Base-by-base conservation (phyloP, 202 grass and related monocot genomes). In the Dendrocalamus latiflorus region DNA sequence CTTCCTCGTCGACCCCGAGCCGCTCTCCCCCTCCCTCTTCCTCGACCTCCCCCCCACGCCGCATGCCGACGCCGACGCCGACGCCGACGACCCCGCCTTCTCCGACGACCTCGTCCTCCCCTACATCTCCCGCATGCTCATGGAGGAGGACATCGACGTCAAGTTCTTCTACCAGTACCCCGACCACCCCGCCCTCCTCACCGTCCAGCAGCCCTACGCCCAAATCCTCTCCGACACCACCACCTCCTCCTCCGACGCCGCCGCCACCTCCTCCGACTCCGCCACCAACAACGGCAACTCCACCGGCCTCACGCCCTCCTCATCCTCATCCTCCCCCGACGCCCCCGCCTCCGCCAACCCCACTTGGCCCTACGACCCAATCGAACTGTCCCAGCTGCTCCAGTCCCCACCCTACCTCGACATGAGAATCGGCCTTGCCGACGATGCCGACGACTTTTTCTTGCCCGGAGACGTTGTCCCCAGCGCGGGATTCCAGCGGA, bases 91-190 rank as follows among this genome's bases (percentile, higher is more conserved):
- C 38, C 56, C 74, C n/a, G 76, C 44, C 53, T 15, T 55, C 24
- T 24, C 61, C 9, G 85, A 91, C 39, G 91, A 94, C 79, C 79
- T 90, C 24, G 76, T 89, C 21, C 90, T 97, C 67, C 87, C 82
- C 39, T 92, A 86, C 90, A 97, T 97, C 41, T 72, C 91, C 0
- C 67, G 59, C 44, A 89, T 97, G 88, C 88, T 97, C 77, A 91
- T 92, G 91, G 94, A 97, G 77, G 94, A 94, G 33, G 88, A 94
- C 87, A 82, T 85, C 65, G 83, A 89, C 77, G 87, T 77, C 21
- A 85, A 67, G 38, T 89, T 89, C 87, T 89, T 89, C 77, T 82
- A 86, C 87, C 77, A 89, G 48, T 86, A 59, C 58, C 87, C 72
- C 0, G 77, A 89, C 83, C 83, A 82, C 47, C 71, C 82, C 6